A percentile compares a stretch with the other conserved stretches of the same genome.
Conservation (phyloP, 2,329 filamentous ascomycete genomes). For the Fusarium chaquense region DNA sequence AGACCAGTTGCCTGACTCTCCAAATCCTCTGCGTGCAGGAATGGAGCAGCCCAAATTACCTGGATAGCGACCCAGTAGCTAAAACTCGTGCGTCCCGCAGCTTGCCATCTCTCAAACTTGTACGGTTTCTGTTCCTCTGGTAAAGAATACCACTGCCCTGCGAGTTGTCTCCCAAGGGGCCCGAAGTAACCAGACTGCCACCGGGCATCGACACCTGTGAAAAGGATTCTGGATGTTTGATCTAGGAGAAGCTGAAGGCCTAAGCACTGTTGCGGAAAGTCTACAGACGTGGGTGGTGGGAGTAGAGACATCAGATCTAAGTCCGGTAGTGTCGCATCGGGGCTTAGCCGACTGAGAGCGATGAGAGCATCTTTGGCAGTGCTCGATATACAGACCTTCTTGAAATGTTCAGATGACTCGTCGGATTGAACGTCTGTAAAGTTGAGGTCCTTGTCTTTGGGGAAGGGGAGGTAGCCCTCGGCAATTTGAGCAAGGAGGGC, state of each 20-base stretch:
- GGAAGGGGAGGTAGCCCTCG: not conserved
- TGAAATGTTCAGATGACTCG: not conserved
- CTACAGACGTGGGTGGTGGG: not conserved
- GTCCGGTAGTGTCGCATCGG: not conserved
- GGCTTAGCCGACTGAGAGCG: not conserved
- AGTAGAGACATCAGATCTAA: not conserved
- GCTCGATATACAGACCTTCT: not conserved
- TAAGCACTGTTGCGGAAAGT: constrained; percentile 9
- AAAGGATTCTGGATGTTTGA: not conserved
- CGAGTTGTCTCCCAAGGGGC: not conserved
- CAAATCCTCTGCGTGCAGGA: constrained; percentile 11
- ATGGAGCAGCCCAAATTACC: constrained; percentile 16
- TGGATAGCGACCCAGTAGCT: constrained; percentile 14
- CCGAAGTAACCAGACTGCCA: constrained; percentile 18
- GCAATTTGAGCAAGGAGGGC: not conserved
- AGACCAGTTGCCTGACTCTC: constrained; percentile 8
- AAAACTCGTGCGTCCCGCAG: not conserved
- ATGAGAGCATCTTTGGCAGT: not conserved
- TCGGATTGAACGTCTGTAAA: not conserved
- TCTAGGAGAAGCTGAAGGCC: constrained; percentile 2
- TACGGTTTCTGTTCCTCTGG: not conserved
- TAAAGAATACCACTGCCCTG: constrained; percentile 9
- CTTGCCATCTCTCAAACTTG: not conserved
- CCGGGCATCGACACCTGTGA: not conserved
- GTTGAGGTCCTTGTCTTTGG: not conserved